Evolutionary conservation across 306 rosid species (phyloP).

Genomic region (Rosa lucieae): DNA sequence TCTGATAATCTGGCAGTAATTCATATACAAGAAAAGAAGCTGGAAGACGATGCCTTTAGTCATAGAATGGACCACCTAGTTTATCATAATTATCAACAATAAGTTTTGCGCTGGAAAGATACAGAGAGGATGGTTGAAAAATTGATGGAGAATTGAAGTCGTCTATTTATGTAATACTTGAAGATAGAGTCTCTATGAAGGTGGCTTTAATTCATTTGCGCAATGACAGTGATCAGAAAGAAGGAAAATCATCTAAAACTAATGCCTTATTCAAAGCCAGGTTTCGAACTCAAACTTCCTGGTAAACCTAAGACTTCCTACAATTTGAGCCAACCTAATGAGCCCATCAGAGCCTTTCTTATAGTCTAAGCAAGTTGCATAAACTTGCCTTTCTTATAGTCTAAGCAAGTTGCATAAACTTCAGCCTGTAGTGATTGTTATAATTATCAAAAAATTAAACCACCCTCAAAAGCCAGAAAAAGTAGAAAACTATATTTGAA

Average conservation of each 20-base stretch:
- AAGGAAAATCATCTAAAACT: not conserved
- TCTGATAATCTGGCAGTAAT: not conserved
- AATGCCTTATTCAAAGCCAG: not conserved
- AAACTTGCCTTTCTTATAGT: not conserved
- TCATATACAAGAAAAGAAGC: not conserved
- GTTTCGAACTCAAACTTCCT: not conserved
- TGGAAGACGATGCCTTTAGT: not conserved
- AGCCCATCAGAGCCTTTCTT: not conserved
- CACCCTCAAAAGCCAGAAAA: not conserved
- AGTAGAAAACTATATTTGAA: not conserved
- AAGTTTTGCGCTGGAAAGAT: too few species aligned
- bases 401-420: conserved; percentile 11
- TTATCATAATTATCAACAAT: not conserved
- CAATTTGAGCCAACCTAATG: not conserved
- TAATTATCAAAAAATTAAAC: not conserved
- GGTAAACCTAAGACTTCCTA: not conserved
- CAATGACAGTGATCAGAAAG: not conserved
- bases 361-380: not conserved
- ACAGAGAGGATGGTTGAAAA: not conserved
- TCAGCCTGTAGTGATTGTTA: conserved; percentile 6
- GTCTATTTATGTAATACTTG: too few species aligned
- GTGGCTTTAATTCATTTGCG: not conserved
- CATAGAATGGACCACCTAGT: not conserved
- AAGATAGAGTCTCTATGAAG: not conserved
- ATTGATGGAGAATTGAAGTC: not conserved